phyloP scores from a whole-genome alignment of 768 basidiomycete genomes.

The Naganishia friedmannii region DNA sequence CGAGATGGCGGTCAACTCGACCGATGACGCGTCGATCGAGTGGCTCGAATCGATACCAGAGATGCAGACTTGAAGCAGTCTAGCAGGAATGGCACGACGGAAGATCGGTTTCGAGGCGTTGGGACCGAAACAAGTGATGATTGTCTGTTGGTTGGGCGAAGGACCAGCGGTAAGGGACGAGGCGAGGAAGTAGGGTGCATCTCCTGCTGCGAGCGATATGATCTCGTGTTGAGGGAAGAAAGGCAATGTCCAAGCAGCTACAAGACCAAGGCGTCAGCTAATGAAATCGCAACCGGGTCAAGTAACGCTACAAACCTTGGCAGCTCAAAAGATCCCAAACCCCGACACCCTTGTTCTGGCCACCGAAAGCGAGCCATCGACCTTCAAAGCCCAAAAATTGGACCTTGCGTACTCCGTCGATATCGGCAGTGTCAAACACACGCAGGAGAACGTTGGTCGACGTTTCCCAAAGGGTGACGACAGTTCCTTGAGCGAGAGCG shows the following conservation, averaged over 20 bases:
- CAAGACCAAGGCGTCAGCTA: not conserved
- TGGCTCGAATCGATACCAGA: conserved; percentile 8
- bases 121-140: conserved; percentile 20
- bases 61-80: conserved; percentile 10
- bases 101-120: conserved; percentile 6
- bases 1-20: conserved; percentile 41
- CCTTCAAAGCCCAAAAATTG: conserved; percentile 70
- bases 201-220: not conserved
- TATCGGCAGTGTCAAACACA: conserved; percentile 61
- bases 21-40: conserved; percentile 16
- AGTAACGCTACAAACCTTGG: not conserved
- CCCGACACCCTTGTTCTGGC: conserved; percentile 39
- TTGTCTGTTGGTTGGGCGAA: conserved; percentile 8
- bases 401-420: conserved; percentile 54
- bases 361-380: conserved; percentile 64
- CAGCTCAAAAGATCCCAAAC: conserved; percentile 52
- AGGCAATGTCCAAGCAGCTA: conserved; percentile 13
- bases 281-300: too few species aligned
- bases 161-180: conserved; percentile 16
- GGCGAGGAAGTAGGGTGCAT: conserved; percentile 3
- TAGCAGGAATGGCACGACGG: conserved; percentile 20
- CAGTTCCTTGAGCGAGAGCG: conserved; percentile 66
- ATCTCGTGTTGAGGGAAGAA: conserved; percentile 22
- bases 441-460: conserved; percentile 62
- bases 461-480: conserved; percentile 73